Base-by-base conservation (phyloP, 2,329 filamentous ascomycete species). In the Talaromyces sp. region DNA sequence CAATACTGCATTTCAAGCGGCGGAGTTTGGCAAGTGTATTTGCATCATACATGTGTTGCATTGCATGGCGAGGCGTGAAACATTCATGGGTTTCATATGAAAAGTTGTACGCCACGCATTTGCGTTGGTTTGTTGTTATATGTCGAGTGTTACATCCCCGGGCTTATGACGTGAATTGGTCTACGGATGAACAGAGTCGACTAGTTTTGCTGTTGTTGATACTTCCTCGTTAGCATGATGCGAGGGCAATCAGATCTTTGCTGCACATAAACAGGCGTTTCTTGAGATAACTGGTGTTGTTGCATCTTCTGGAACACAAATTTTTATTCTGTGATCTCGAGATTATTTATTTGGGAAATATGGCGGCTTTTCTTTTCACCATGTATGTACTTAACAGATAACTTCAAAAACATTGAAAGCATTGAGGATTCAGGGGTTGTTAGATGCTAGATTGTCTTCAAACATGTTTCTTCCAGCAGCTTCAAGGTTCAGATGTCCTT, bases 31-130 rank as follows among this genome's bases (percentile, higher is more conserved):
- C 36, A 56, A 30, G 47, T 51, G 47, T 42, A 44, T 59, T 56
- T 63, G 53, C 59, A 61, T 55, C 31, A 59, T 58, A 62, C 42
- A 62, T 55, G 51, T 59, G 53, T 52, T 57, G 60, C 60, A 61
- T 62, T 60, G 62, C 59, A 64, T 64, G 60, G 40, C 27, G 47
- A 64, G 61, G 57, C 61, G 61, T 52, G 42, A 57, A 61, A 57
- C 28, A 40, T 59, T 59, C 40, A 57, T 62, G 60, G 54, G 54
- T 56, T 51, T 52, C 57, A 57, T 60, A 57, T 40, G 53, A 56
- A 34, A 62, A 57, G 23, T 59, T 62, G 36, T 59, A 53, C 56
- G 56, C 51, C 30, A 57, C 58, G 50, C 52, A 56, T 62, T 31
- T 56, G 50, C 50, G 50, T 53, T 53, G 50, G 18, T 53, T 30